These are phyloP conservation scores for Mucor saturninus DNA, from an alignment of 371 early-diverging fungal species.

Conservation along the genomic window DNA sequence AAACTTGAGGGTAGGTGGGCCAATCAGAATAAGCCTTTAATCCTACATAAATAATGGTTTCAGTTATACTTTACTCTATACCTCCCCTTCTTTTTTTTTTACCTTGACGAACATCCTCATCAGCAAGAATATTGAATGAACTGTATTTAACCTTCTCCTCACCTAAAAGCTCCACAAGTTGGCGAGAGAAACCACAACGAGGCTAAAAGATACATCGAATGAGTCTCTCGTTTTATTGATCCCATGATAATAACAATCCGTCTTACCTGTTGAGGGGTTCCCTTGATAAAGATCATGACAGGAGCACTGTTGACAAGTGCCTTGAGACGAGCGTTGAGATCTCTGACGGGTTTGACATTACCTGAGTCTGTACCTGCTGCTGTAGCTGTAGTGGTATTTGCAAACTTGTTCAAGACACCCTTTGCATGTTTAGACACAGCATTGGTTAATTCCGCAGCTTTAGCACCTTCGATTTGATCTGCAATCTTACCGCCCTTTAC, in stretches of 20 bases:
- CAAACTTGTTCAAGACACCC: conserved; percentile 42
- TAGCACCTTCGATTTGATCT: conserved; percentile 88
- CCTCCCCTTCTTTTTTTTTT: conserved; percentile 10
- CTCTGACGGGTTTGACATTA: conserved; percentile 46
- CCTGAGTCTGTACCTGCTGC: conserved; percentile 34
- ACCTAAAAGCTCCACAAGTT: conserved; percentile 70
- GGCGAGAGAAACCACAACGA: conserved; percentile 80
- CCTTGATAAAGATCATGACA: conserved; percentile 95
- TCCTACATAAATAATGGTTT: conserved; percentile 29
- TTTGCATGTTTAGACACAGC: conserved; percentile 77
- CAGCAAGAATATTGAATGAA: conserved; percentile 89
- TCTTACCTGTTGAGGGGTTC: conserved; percentile 73
- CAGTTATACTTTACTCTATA: not conserved
- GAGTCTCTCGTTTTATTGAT: not conserved
- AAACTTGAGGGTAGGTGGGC: conserved; percentile 94
- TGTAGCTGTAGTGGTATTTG: conserved; percentile 2
- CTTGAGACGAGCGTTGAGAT: conserved; percentile 71
- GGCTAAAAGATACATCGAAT: conserved; percentile 41
- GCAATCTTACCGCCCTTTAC: conserved; percentile 75
- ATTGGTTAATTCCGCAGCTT: conserved; percentile 79
- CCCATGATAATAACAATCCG: not conserved
- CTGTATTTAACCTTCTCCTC: conserved; percentile 74
- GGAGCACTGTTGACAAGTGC: conserved; percentile 71
- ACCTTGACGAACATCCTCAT: conserved; percentile 88
- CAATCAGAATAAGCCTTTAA: conserved; percentile 87